Evolutionary conservation across 345 rosid species (phyloP).

Genomic region (Euphorbia lathyris): DNA sequence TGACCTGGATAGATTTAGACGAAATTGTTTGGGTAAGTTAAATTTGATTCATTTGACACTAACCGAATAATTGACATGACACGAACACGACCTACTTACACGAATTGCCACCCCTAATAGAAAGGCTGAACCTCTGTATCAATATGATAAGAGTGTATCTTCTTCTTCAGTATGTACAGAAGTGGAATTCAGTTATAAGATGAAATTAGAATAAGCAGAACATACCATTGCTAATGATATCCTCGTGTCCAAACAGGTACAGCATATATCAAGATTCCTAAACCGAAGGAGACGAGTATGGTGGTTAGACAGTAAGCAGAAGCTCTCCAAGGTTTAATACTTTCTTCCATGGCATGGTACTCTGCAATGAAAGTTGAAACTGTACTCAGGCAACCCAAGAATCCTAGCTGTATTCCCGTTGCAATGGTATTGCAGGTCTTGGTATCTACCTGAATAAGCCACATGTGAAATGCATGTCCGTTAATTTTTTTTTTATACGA

Average conservation of each 20-base stretch:
- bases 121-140: neutral
- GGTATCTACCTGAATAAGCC: slow-evolving; percentile 47
- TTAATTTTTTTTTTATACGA: too few relatives aligned
- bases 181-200: neutral
- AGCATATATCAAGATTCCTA: slow-evolving; percentile 54
- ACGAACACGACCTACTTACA: too few relatives aligned
- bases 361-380: slow-evolving; percentile 88
- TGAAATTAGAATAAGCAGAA: neutral
- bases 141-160: neutral
- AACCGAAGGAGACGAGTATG: slow-evolving; percentile 37
- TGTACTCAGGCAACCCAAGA: slow-evolving; percentile 81
- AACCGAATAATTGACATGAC: too few relatives aligned
- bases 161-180: neutral
- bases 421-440: slow-evolving; percentile 46
- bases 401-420: slow-evolving; percentile 65
- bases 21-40: too few relatives aligned
- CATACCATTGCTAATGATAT: slow-evolving; percentile 6
- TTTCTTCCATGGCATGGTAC: slow-evolving; percentile 82
- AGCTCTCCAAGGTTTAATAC: slow-evolving; percentile 68
- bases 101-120: too few relatives aligned
- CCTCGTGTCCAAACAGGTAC: slow-evolving; percentile 57
- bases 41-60: too few relatives aligned
- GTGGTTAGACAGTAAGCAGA: slow-evolving; percentile 58
- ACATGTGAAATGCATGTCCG: neutral
- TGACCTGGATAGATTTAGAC: too few relatives aligned